Base-by-base conservation (phyloP, 176 grass and related monocot genomes). In the Aegilops tauschii region DNA sequence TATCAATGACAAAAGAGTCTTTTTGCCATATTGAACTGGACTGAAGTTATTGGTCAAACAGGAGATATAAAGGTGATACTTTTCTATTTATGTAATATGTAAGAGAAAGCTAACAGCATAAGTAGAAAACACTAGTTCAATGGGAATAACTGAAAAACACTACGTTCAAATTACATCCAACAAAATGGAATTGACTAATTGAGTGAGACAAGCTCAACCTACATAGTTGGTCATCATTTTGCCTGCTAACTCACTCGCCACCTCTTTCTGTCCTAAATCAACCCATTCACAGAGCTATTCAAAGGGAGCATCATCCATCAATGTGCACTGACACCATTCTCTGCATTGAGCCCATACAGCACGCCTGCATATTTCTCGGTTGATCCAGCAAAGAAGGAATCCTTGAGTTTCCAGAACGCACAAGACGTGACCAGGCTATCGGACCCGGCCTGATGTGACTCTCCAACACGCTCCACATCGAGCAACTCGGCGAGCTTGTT, bases 311-410 rank as follows among this genome's bases (percentile, higher is more conserved):
- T 14, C 65, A 86, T 58, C 49, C 80, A 61, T 98, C 76, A 96
- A 91, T 94, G 90, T 20, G 86, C 82, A 91, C 80, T 90, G 76
- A 93, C 89, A 56, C 92, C 96, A 62, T 98, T 98, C 83, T 98
- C 96, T 23, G 92, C 88, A 27, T 91, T 90, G 49, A 98, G 88
- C 21, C 96, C 93, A 80, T 98, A 98, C 78, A 98, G 75, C 72
- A 98, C 94, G n/a, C 96, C 96, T 2, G 96, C 94, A 71, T 98
- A 98, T 85, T 96, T 98, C 65, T 98, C 92, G 3, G 93, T 94
- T 10, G 93, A 90, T 2, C 92, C 96, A 0, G 82, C 91, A 20
- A 98, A 98, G 85, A 96, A 96, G 0, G 92, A 89, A 77, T 96
- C 92, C 78, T 82, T 98, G 69, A 98, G 85, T 87, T 96, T 98